Conservation (phyloP, 1,284 basidiomycete species). For the Sanguinoderma infundibulare region DNA sequence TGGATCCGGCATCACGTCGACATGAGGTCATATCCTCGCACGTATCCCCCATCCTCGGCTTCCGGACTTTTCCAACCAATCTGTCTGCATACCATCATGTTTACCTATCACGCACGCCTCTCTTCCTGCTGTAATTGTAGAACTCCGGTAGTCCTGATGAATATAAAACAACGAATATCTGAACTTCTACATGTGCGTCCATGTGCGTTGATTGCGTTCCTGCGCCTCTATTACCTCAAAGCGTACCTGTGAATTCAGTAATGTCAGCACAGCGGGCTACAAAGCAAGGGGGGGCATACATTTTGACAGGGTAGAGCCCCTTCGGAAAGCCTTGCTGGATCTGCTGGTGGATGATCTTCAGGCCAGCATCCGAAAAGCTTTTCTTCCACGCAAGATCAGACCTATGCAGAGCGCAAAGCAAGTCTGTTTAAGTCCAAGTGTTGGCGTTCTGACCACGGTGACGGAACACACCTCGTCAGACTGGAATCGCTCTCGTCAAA, state of each 20-base stretch:
- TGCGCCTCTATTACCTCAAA: slow-evolving; percentile 42
- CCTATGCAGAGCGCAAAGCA: slow-evolving; percentile 43
- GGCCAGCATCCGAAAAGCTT: slow-evolving; percentile 71
- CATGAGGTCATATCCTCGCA: neutral
- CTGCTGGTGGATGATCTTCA: slow-evolving; percentile 71
- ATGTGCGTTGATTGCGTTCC: neutral
- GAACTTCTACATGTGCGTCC: neutral
- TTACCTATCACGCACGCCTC: neutral
- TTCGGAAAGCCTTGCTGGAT: slow-evolving; percentile 80
- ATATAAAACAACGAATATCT: neutral
- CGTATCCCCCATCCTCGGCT: neutral
- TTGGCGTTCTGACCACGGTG: neutral
- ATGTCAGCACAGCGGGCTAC: neutral
- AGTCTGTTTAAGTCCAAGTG: neutral
- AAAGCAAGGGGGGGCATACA: slow-evolving; percentile 49
- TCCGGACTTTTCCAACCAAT: neutral
- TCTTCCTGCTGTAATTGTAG: slow-evolving; percentile 9
- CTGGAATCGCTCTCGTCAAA: slow-evolving; percentile 91
- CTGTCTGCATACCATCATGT: neutral
- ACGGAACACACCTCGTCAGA: slow-evolving; percentile 70
- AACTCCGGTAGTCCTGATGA: neutral
- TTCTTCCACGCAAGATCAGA: slow-evolving; percentile 85
- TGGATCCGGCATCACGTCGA: neutral
- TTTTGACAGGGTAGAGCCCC: slow-evolving; percentile 84
- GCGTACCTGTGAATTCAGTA: slow-evolving; percentile 54